Base-by-base conservation (phyloP, 352 stramenopile species). In the Albugo laibachii region DNA sequence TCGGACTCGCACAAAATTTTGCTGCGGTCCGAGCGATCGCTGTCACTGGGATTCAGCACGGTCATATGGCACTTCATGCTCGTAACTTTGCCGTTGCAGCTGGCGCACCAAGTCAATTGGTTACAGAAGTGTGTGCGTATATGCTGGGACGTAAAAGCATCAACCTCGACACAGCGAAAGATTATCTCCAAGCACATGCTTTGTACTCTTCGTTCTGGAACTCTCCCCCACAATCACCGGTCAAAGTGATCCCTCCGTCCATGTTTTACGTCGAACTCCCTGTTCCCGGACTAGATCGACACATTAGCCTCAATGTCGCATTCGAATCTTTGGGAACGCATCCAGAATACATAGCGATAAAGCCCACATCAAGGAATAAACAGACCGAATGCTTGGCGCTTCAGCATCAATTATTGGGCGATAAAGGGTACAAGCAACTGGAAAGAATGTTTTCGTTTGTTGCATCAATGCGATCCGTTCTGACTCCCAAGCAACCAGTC, bases 351-450 rank as follows among this genome's bases (percentile, higher is more conserved):
- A 86, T 89, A 47, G 65, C 72, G 13, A 83, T 89, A 60, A 72
- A 74, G 57, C 52, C 63, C 5, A 51, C 63, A 5, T 48, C 52
- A 5, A 56, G 55, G 13, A 6, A 51, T 20, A 46, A 39, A n/a
- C 50, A 50, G n/a, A 62, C 49, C 14, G 36, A 50, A 13, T 53
- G 56, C 24, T 51, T 49, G 31, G 45, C 58, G 12, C 63, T 89
- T 37, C 74, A 85, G 52, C 64, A 58, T 1, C 71, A 83, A 41
- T 52, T 89, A 20, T 57, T 89, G 24, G 76, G 76, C 2, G 69
- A 89, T 57, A 89, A 89, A 45, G 76, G 77, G n/a, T 89, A 85
- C 70, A 83, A 80, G 54, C 74, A 86, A 47, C 64, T 89, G 5
- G 63, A 85, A 57, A 83, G 83, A 46, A 89, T 89, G 73, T 86